Percentiles rank a stretch among this genome's conserved stretches.
Conservation (phyloP, 2,329 filamentous ascomycete genomes). For the Cryphonectria nitschkei region DNA sequence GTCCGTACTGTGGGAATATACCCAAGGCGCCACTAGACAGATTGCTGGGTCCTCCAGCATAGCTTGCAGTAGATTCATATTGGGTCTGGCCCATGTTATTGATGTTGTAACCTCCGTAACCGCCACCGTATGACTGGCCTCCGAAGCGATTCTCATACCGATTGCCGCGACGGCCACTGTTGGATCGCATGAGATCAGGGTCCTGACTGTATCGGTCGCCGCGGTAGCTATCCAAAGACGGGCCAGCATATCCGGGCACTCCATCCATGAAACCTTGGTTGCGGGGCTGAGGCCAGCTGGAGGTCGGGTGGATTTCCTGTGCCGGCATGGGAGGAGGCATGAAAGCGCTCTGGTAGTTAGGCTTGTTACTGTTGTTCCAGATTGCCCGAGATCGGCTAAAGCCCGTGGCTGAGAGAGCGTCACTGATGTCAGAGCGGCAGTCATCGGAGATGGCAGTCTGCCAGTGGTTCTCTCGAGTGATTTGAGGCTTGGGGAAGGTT, state of each 20-base stretch:
- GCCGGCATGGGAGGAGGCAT: conserved; percentile 36
- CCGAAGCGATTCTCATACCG: conserved; percentile 49
- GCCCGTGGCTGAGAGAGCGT: conserved; percentile 53
- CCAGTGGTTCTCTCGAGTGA: conserved; percentile 55
- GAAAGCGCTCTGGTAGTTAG: conserved; percentile 39
- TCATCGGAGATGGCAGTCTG: conserved; percentile 51
- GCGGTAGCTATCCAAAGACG: conserved; percentile 46
- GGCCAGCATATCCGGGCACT: conserved; percentile 38
- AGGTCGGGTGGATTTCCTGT: conserved; percentile 42
- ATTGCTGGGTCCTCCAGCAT: conserved; percentile 34
- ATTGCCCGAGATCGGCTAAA: conserved; percentile 60
- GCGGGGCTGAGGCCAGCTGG: conserved; percentile 52
- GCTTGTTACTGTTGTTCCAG: conserved; percentile 55
- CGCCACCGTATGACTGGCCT: conserved; percentile 38
- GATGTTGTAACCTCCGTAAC: conserved; percentile 42
- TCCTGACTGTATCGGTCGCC: conserved; percentile 54
- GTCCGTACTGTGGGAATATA: conserved; percentile 55
- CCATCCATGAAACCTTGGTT: conserved; percentile 47
- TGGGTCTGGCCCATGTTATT: conserved; percentile 34
- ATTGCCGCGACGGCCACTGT: conserved; percentile 48
- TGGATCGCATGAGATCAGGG: conserved; percentile 50
- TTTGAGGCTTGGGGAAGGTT: conserved; percentile 42
- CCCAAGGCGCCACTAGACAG: conserved; percentile 44
- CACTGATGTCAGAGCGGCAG: conserved; percentile 59
- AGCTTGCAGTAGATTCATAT: conserved; percentile 36